Evolutionary conservation across 2,329 filamentous ascomycete species (phyloP), one percentile per base, ranked within the genome.

Genomic region (Sarocladiaceae sp.): DNA sequence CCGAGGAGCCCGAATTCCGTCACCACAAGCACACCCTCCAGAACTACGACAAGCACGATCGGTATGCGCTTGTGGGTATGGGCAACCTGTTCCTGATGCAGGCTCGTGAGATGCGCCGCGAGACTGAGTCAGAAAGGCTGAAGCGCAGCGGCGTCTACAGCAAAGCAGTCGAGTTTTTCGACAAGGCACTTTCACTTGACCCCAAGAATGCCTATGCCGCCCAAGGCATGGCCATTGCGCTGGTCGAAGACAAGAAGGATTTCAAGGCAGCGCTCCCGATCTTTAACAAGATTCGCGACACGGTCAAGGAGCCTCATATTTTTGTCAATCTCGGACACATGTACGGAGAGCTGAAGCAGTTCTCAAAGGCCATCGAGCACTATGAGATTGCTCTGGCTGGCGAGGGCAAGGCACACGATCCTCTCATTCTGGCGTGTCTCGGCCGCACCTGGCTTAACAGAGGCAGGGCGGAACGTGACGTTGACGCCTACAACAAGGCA

Each of bases 1-100:
- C 84, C 15, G 92, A 97, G 63, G 95, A 99, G 64, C 84, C 86
- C 29, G 94, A 99, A 68, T 87, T 96, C 62, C 84, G 91, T 3
- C 92, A 97, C 66, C 95, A 95, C 77, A 99, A 97, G 72, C 91
- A 97, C 68, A 97, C 93, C 0, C 75, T 99, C 26, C 90, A 96
- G 66, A 85, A 92, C 59, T 87, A 91, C 66, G 93, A 99, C 73
- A 99, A 97, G 77, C 94, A 99, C 66, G 94, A 99, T 66, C 82
- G 90, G n/a, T 99, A 99, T 67, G 90, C 94, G 4, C 76, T 99
- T 25, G 92, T 95, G 23, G 93, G 90, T 13, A 97, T 99, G 93
- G 94, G 94, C 37, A 99, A 99, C 66, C 75, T 99, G 66, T 87
- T 93, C 60, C 79, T 99, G 36, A 77, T 87, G 59, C 84, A 90